Percentiles rank a stretch among this genome's conserved stretches.
phyloP scores from a whole-genome alignment of 2,329 filamentous ascomycete genomes.

The Penicillium crustosum region DNA sequence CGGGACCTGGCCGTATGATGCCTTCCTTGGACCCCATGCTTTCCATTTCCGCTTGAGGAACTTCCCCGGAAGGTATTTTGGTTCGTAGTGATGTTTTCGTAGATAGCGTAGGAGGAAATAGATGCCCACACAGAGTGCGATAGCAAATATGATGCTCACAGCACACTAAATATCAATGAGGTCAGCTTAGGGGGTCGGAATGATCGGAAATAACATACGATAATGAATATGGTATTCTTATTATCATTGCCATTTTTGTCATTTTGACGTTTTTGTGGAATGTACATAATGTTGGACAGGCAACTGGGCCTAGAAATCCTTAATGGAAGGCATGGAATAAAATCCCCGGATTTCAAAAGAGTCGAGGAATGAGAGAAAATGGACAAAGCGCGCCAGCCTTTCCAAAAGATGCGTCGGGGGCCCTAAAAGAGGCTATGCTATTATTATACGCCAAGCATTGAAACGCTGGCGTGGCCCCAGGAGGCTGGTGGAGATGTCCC shows the following conservation, averaged over 20 bases:
- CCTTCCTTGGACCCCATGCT: slow-evolving; percentile 47
- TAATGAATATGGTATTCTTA: slow-evolving; percentile 31
- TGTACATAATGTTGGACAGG: slow-evolving; percentile 24
- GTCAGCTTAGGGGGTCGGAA: slow-evolving; percentile 9
- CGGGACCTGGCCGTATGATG: slow-evolving; percentile 44
- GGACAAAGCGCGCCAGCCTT: slow-evolving; percentile 13
- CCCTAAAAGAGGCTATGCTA: slow-evolving; percentile 1
- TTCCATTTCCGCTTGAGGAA: slow-evolving; percentile 54
- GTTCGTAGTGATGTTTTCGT: slow-evolving; percentile 47
- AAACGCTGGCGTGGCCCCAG: slow-evolving; percentile 6
- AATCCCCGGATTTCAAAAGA: slow-evolving; percentile 12
- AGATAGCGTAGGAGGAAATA: slow-evolving; percentile 45
- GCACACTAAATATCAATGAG: slow-evolving; percentile 23
- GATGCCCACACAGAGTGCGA: slow-evolving; percentile 30
- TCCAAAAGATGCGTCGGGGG: neutral
- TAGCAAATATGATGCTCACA: slow-evolving; percentile 33
- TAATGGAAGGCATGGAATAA: slow-evolving; percentile 20
- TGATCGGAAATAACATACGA: slow-evolving; percentile 27
- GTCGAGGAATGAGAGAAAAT: slow-evolving; percentile 9
- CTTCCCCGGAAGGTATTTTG: slow-evolving; percentile 53
- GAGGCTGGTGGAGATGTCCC: neutral
- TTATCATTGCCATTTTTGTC: neutral
- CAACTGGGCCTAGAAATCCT: slow-evolving; percentile 18
- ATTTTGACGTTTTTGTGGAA: slow-evolving; percentile 23
- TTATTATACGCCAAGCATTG: slow-evolving; percentile 16